A percentile compares a stretch with the other conserved stretches of the same genome.
Evolutionary conservation across 768 basidiomycete genomes (phyloP).

Genomic region (Pleurotus giganteus): DNA sequence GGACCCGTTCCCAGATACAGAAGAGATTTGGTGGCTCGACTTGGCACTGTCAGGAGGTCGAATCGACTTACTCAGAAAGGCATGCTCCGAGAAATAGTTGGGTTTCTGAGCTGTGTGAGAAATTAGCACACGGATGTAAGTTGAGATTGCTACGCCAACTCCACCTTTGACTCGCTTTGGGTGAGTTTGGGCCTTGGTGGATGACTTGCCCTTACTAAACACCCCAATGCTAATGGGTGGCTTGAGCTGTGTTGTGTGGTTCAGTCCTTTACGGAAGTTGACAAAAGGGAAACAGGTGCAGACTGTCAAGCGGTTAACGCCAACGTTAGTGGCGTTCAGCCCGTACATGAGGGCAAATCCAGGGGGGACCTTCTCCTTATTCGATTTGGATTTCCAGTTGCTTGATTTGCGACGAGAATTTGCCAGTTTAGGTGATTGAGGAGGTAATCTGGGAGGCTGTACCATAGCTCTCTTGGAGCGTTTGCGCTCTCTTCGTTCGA

Average conservation of each 20-base stretch:
- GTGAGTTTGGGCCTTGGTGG: conserved; percentile 34
- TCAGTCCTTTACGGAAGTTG: not conserved
- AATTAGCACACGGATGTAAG: not conserved
- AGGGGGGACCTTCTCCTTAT: conserved; percentile 36
- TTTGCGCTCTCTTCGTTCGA: conserved; percentile 64
- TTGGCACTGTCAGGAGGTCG: conserved; percentile 5
- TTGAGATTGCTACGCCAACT: conserved; percentile 1
- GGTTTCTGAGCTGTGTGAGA: conserved; percentile 1
- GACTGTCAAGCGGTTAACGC: conserved; percentile 62
- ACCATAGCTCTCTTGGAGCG: conserved; percentile 57
- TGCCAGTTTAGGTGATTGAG: conserved; percentile 9
- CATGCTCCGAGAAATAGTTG: conserved; percentile 42
- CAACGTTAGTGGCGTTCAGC: conserved; percentile 60
- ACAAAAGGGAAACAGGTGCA: conserved; percentile 12
- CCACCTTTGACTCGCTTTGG: conserved; percentile 25
- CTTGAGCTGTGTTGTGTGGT: conserved; percentile 33
- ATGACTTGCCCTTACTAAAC: conserved; percentile 66
- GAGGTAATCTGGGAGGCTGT: conserved; percentile 25
- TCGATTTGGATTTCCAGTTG: conserved; percentile 22
- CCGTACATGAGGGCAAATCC: conserved; percentile 69
- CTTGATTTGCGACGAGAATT: conserved; percentile 14
- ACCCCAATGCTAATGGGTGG: conserved; percentile 48
- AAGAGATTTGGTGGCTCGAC: no score
- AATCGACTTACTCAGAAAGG: conserved; percentile 37
- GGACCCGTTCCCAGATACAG: conserved; percentile 12